A percentile compares a stretch with the other conserved stretches of the same genome.
Evolutionary conservation across 192 early-diverging fungal species (phyloP).

Genomic region (Podila clonocystis): DNA sequence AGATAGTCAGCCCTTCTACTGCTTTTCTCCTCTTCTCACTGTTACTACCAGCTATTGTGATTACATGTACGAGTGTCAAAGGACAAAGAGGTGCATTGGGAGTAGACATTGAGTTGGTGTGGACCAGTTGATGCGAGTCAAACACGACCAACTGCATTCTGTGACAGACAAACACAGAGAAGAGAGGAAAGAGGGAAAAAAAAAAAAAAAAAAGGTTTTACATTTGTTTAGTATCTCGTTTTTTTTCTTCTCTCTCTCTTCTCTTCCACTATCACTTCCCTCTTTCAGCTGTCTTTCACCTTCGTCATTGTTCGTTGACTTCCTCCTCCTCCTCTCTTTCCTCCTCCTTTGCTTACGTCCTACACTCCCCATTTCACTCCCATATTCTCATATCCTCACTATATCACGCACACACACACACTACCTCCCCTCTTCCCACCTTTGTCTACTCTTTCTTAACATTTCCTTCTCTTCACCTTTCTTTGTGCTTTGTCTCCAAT

Average conservation of each 20-base stretch:
- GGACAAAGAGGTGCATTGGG: no score
- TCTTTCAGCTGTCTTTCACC: background rate
- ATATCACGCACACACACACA: background rate
- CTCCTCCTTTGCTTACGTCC: slow-evolving; percentile 4
- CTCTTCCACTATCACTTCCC: background rate
- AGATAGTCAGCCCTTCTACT: no score
- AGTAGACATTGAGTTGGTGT: no score
- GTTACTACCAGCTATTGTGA: no score
- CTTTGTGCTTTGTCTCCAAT: background rate
- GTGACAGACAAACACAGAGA: background rate
- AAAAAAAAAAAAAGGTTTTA: background rate
- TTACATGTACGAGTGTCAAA: no score
- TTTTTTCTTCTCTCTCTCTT: background rate
- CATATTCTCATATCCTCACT: background rate
- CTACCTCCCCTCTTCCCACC: background rate
- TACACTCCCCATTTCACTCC: background rate
- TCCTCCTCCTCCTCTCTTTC: slow-evolving; percentile 6
- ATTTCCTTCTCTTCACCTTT: background rate
- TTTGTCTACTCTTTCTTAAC: background rate
- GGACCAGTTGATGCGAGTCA: background rate
- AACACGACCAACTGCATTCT: background rate
- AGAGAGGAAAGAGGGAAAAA: background rate
- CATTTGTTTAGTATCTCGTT: background rate
- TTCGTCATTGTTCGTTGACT: background rate
- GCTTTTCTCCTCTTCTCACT: no score